Conservation (phyloP, 208 protist genomes). For the Kentomonas sorsogonicus region DNA sequence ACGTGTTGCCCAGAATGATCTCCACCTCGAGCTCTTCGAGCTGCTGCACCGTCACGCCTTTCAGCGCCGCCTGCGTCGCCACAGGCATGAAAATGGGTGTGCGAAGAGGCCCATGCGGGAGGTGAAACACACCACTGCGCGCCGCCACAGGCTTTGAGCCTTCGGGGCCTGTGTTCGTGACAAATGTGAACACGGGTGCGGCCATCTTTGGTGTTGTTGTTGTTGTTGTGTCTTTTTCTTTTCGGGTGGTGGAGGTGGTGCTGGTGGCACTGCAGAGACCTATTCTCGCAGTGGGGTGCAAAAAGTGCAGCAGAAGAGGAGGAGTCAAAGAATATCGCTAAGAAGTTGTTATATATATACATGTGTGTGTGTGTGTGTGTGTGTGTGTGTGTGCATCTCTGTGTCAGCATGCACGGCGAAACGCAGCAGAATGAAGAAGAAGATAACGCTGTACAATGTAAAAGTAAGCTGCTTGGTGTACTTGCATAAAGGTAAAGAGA, state of each 20-base stretch:
- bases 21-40: slow-evolving; percentile 91
- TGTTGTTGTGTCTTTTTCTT: not conserved
- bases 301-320: not conserved
- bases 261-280: not conserved
- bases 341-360: slow-evolving; percentile 7
- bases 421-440: too few relatives aligned
- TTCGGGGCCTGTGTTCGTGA: slow-evolving; percentile 44
- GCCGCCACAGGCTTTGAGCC: slow-evolving; percentile 46
- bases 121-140: slow-evolving; percentile 75
- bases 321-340: not conserved
- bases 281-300: not conserved
- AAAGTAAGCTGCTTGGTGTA: too few relatives aligned
- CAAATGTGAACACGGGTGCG: slow-evolving; percentile 77
- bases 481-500: too few relatives aligned
- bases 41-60: slow-evolving; percentile 93
- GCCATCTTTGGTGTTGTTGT: not conserved
- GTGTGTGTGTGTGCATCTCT: slow-evolving; percentile 8
- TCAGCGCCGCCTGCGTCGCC: slow-evolving; percentile 96
- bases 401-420: not conserved
- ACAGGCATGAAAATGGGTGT: slow-evolving; percentile 99
- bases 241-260: too few relatives aligned
- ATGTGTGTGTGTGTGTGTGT: slow-evolving; percentile 17
- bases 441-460: not conserved
- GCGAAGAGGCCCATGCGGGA: slow-evolving; percentile 85
- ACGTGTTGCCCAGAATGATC: slow-evolving; percentile 98